Evolutionary conservation across 2,329 filamentous ascomycete species (phyloP), one percentile per base, ranked within the genome.

Genomic region (Botrytis medusae): DNA sequence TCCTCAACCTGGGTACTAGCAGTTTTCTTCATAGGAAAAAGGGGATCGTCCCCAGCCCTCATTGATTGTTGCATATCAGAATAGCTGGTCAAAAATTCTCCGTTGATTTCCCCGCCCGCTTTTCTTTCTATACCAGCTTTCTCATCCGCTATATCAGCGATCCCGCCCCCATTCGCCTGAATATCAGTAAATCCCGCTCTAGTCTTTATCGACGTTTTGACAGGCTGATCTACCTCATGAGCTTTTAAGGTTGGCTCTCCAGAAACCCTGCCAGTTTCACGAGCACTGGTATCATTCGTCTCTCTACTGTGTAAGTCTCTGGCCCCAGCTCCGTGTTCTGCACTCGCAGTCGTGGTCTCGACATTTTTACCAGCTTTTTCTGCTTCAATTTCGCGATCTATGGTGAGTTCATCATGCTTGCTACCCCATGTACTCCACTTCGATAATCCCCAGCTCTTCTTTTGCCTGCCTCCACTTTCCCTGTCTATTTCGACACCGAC

Each of bases 351-450:
- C 37, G 78, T 76, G 18, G 75, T 78, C 34, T 78, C 78, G 0
- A 82, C 78, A 4, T 81, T 78, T 73, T 83, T 82, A 2, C 85
- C 84, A 0, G 86, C 86, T 73, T 83, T 82, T 2, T 86, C 85
- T 0, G 86, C 86, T 75, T 86, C 85, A 70, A 87, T 81, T 80
- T 91, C 88, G 5, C 88, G 84, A 64, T 85, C 84, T 5, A 97
- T 86, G 0, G 92, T 92, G 75, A 86, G 86, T 81, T 95, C 88
- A 80, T 98, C 96, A 79, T 98, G 94, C 80, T 93, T 97, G 63
- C 92, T 95, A 22, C 93, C 94, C 92, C 94, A 97, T 1, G 91
- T 85, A 68, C 90, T 92, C 95, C 95, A 98, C 76, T 98, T 84
- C 3, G 91, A 89, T 81, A 98, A 85, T 12, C 92, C 93, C 82